A percentile compares a stretch with the other conserved stretches of the same genome.
Evolutionary conservation across 106 monocot species (phyloP).

Genomic region (Dactylorhiza incarnata): DNA sequence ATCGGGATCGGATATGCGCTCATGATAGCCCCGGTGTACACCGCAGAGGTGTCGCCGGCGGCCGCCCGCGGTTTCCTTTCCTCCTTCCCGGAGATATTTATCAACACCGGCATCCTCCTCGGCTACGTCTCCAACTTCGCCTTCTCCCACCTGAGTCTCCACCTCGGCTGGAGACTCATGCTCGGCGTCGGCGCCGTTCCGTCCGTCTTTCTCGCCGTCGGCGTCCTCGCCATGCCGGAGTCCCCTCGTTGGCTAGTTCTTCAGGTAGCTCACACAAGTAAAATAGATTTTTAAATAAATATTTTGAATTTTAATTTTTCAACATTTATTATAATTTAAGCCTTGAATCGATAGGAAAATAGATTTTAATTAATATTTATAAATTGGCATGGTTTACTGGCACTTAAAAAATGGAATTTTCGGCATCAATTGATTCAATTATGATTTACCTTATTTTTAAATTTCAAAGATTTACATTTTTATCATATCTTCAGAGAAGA

Average conservation of each 20-base stretch:
- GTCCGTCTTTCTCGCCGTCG: constrained; percentile 8
- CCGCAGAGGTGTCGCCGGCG: constrained; percentile 36
- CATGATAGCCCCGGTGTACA: constrained; percentile 68
- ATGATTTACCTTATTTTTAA: no score
- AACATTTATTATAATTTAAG: no score
- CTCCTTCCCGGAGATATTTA: constrained; percentile 39
- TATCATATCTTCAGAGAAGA: no score
- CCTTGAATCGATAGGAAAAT: no score
- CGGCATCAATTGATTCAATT: no score
- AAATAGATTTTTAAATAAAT: no score
- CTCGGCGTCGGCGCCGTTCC: constrained; percentile 21
- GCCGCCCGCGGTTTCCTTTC: constrained; percentile 30
- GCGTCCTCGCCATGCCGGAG: constrained; percentile 44
- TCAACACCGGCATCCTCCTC: constrained; percentile 34
- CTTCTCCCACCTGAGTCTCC: constrained; percentile 5
- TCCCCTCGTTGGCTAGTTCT: constrained; percentile 59
- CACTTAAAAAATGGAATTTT: no score
- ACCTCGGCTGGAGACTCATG: constrained; percentile 19
- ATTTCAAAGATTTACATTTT: no score
- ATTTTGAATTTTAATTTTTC: no score
- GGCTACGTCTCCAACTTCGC: constrained; percentile 21
- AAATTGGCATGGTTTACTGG: no score
- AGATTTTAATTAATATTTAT: no score
- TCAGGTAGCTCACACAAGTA: constrained; percentile 13
- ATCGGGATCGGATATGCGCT: constrained; percentile 67